phyloP scores from a whole-genome alignment of 2,329 filamentous ascomycete species.

The Pseudogymnoascus sp. region DNA sequence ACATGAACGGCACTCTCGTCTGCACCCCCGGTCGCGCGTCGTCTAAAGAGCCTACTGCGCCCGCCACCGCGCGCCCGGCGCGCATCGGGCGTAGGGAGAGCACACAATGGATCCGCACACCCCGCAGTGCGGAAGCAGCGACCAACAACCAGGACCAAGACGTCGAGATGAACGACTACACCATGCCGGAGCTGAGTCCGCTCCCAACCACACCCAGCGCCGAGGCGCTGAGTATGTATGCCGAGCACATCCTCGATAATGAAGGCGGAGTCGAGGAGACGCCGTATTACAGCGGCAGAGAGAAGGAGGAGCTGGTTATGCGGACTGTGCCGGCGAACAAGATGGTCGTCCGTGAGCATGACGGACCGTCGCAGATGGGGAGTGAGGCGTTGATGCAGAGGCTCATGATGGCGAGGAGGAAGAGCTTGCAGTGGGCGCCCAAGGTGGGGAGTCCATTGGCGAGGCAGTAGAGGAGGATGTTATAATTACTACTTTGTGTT shows the following conservation, averaged over 20 bases:
- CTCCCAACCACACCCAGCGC: slow-evolving; percentile 29
- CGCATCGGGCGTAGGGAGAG: slow-evolving; percentile 25
- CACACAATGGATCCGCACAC: slow-evolving; percentile 30
- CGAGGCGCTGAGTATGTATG: slow-evolving; percentile 28
- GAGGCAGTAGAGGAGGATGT: slow-evolving; percentile 30
- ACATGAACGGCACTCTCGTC: slow-evolving; percentile 60
- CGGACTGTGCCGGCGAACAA: slow-evolving; percentile 28
- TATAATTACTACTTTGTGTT: neutral
- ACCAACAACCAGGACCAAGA: slow-evolving; percentile 17
- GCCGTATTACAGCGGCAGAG: slow-evolving; percentile 3
- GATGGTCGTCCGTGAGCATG: slow-evolving; percentile 13
- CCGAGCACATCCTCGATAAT: slow-evolving; percentile 20
- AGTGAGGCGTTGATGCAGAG: slow-evolving; percentile 32
- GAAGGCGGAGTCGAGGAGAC: slow-evolving; percentile 24
- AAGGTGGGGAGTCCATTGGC: slow-evolving; percentile 68
- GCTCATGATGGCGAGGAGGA: slow-evolving; percentile 65
- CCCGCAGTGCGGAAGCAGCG: slow-evolving; percentile 16
- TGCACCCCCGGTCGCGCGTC: slow-evolving; percentile 25
- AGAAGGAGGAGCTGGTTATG: slow-evolving; percentile 23
- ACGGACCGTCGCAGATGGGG: slow-evolving; percentile 41
- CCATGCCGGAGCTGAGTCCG: slow-evolving; percentile 25
- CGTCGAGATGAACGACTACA: slow-evolving; percentile 21
- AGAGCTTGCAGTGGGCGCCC: slow-evolving; percentile 72
- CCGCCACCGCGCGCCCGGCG: slow-evolving; percentile 25
- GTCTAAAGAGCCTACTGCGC: slow-evolving; percentile 29